Base-by-base conservation (phyloP, 2,329 filamentous ascomycete species). In the Celoporthe dispersa region DNA sequence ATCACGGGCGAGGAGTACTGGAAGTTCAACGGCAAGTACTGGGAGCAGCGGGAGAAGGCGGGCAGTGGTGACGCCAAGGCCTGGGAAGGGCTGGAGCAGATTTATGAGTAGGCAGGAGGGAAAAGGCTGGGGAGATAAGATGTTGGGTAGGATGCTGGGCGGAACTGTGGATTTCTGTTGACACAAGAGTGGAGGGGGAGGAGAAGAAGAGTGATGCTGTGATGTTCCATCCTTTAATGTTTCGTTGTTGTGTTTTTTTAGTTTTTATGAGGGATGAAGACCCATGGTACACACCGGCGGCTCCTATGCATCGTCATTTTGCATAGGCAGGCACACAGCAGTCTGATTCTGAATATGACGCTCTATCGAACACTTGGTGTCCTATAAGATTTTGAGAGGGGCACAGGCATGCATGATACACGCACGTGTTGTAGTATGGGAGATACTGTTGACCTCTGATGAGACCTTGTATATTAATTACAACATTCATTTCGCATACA, bases 1-100 rank as follows among this genome's bases (percentile, higher is more conserved):
- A 83, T 92, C 25, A 98, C 95, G 3, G 94, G 96, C 0, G 94
- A 97, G 81, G 87, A 91, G 73, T 97, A 92, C 81, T 99, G 96
- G 96, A 86, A 90, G 74, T 97, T 95, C 77, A 97, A 90, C 76
- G 92, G 92, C 53, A 88, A 92, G 79, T 99, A 99, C 80, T 99
- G 96, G 96, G 85, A 88, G 75, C 84, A 90, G 76, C 86, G 93
- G 72, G 86, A 92, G 65, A 85, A 84, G 79, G 91, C 90, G 55
- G 90, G 89, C 28, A 81, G 85, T 68, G 88, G 92, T 66, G 84
- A 88, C 72, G 68, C 76, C 39, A 77, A 84, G 76, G 84, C 84
- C 67, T 93, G 94, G 94, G 87, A 88, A 72, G 86, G 88, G 33
- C 77, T 94, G 78, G 93, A 97, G 82, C 90, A 92, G 75, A 91